Base-by-base conservation (phyloP, 1,139 yeast genomes). In the Citeromyces hawaiiensis region DNA sequence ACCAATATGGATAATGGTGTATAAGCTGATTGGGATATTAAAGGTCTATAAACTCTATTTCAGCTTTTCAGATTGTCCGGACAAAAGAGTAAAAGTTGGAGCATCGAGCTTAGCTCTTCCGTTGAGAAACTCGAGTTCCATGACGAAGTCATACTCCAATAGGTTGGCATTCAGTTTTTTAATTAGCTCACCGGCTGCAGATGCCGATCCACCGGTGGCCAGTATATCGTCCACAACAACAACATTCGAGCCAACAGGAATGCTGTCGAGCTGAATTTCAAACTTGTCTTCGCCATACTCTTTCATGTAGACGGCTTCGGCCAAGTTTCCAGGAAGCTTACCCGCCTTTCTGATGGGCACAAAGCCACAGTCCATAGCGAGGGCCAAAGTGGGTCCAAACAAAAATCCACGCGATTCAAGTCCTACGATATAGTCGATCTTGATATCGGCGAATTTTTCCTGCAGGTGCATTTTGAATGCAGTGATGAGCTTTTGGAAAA, bases 141-240 rank as follows among this genome's bases (percentile, higher is more conserved):
- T 75, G 38, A 91, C 85, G 55, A 91, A 91, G 50, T 81, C 66
- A 60, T 77, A 91, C 62, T 87, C 94, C 37, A 79, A 59, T 42
- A 88, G 72, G 43, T 80, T 72, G 44, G 79, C 95, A 41, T 79
- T 80, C 45, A 56, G 53, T 61, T 73, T 64, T 54, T 62, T 61
- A 40, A 86, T 83, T 49, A 93, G 72, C 53, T 83, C 81, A 43
- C 95, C 97, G 36, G 97, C 98, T 45, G 94, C 96, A 44, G 63
- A 66, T 16, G 98, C 98, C 55, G 94, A 81, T 36, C 98, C 98
- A 49, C 97, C 98, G 36, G 98, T 91, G 38, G 98, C 98, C 59
- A 93, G 82, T 52, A 91, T 87, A 57, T 91, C 99, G 59, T 91
- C 98, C 30, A 91, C 94, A 48, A 91, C 71, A 36, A 91, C 68